phyloP scores from a whole-genome alignment of 75 land plant species.

The Larix kaempferi region DNA sequence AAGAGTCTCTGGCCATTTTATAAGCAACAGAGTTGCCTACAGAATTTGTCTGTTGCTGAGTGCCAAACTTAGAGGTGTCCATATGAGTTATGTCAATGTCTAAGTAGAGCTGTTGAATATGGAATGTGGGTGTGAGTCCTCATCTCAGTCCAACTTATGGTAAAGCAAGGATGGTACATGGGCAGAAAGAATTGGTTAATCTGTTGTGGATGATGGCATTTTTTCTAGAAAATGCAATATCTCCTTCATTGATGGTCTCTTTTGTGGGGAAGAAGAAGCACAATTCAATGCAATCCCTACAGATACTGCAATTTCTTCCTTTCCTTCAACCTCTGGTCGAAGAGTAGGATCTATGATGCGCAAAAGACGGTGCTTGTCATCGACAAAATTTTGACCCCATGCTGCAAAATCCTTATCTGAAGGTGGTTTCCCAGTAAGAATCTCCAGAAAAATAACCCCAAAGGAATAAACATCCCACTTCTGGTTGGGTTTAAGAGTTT shows the following conservation, averaged over 20 bases:
- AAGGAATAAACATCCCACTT: conserved; percentile 80
- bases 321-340: conserved; percentile 58
- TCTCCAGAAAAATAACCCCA: conserved; percentile 42
- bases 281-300: conserved; percentile 69
- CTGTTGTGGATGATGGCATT: conserved; percentile 27
- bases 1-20: no score
- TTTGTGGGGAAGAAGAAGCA: conserved; percentile 55
- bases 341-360: conserved; percentile 48
- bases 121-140: no score
- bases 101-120: no score
- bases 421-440: conserved; percentile 31
- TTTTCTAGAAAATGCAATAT: conserved; percentile 60
- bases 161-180: no score
- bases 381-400: conserved; percentile 5
- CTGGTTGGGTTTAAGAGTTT: conserved; percentile 52
- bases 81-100: no score
- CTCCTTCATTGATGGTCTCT: conserved; percentile 83
- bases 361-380: conserved; percentile 40
- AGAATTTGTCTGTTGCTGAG: no score
- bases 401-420: conserved; percentile 16
- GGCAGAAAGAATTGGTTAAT: conserved; percentile 6
- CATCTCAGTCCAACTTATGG: no score
- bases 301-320: conserved; percentile 61
- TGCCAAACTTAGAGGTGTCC: no score
- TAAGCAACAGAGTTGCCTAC: no score